A percentile compares a stretch with the other conserved stretches of the same genome.
Evolutionary conservation across 495 filamentous ascomycete genomes (phyloP).

Genomic region (Penicillium pancosmium): DNA sequence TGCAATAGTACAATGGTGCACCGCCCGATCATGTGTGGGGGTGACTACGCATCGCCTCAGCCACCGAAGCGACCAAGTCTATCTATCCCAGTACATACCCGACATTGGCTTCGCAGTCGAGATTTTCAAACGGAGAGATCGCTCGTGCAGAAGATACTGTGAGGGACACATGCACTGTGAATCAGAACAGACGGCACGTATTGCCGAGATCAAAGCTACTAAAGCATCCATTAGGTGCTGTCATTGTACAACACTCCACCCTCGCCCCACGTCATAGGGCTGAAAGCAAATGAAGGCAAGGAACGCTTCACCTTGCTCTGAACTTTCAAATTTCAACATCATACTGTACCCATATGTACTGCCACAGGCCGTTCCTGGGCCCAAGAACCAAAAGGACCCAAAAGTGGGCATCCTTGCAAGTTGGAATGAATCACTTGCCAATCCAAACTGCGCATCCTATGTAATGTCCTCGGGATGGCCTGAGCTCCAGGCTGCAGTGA

Average conservation of each 20-base stretch:
- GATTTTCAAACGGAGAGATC: not conserved
- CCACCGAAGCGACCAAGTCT: not conserved
- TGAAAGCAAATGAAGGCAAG: conserved; percentile 16
- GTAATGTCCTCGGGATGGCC: not conserved
- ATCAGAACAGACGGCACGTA: not conserved
- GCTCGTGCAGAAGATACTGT: not conserved
- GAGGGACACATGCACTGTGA: not conserved
- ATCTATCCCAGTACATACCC: not conserved
- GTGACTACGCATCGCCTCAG: conserved; percentile 1
- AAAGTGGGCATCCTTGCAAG: conserved; percentile 1
- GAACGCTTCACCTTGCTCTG: conserved; percentile 7
- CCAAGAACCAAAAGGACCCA: not conserved
- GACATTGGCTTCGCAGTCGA: not conserved
- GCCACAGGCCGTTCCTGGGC: not conserved
- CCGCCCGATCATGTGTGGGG: not conserved
- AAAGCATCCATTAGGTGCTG: not conserved
- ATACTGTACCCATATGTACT: not conserved
- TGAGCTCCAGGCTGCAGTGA: conserved; percentile 6
- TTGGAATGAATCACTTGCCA: not conserved
- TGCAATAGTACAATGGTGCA: not conserved
- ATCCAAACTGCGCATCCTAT: not conserved
- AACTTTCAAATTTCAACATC: not conserved
- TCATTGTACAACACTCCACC: not conserved
- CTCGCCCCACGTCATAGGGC: conserved; percentile 31
- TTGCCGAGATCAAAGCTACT: conserved; percentile 1